Evolutionary conservation across 2,329 filamentous ascomycete species (phyloP), one percentile per base, ranked within the genome.

Genomic region (Aspergillus eucalypticola): DNA sequence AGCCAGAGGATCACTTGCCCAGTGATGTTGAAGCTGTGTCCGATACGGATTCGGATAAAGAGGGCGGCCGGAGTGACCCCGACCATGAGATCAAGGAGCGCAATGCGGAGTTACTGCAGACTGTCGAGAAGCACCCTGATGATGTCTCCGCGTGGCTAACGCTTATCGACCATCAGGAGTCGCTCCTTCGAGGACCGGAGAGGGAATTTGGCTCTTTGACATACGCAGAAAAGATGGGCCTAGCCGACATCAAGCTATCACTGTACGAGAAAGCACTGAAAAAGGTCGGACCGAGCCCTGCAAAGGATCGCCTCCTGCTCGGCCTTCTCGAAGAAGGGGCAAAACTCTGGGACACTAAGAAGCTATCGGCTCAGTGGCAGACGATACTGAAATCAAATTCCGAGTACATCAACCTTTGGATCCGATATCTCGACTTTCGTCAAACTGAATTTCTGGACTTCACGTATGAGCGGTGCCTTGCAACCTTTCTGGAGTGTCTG

Each of bases 121-220:
- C 74, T 29, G 86, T 92, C 35, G 87, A 89, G 58, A 80, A 88
- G 1, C 74, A 85, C 21, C 91, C 92, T 1, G 74, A 82, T 5
- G 85, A 96, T 68, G 80, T 90, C 19, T 79, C 87, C 44, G 82
- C 86, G 17, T 98, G 94, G 94, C 75, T 96, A 15, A 82, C 85
- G 39, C 81, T 97, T n/a, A 89, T 94, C 49, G 79, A 87, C 7
- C 87, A 96, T 62, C 94, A 98, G 76, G 87, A 92, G 62, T 74
- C 76, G 2, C 80, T 96, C 58, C 77, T 94, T 44, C 78, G 79
- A 78, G 69, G 81, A 71, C 44, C 69, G 5, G 63, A 62, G 35
- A 64, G 66, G 13, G 68, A 75, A 13, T 64, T 60, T 21, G 70
- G 80, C 75, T 41, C 74, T 70, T 29, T 81, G 23, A 87, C 86